Evolutionary conservation across 1,139 yeast genomes (phyloP).

Genomic region (Geotrichum candidum): DNA sequence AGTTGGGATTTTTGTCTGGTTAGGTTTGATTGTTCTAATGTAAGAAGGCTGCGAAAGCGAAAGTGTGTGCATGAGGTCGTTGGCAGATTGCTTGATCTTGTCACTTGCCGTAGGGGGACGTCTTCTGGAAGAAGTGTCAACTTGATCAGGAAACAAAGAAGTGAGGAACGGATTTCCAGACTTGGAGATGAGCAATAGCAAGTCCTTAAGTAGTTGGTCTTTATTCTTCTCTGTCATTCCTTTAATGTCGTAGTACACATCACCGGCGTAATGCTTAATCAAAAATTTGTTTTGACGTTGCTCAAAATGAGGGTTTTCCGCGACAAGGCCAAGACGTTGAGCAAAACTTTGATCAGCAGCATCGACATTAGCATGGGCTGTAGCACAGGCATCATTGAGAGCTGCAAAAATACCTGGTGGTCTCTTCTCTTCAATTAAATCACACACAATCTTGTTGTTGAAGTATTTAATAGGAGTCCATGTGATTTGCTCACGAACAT

Average conservation of each 20-base stretch:
- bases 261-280: conserved; percentile 97
- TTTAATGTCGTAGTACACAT: conserved; percentile 83
- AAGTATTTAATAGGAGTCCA: conserved; percentile 98
- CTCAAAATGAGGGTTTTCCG: conserved; percentile 81
- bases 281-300: conserved; percentile 82
- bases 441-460: conserved; percentile 95
- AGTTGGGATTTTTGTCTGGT: conserved; percentile 83
- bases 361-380: conserved; percentile 95
- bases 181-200: conserved; percentile 69
- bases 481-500: conserved; percentile 86
- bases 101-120: conserved; percentile 98
- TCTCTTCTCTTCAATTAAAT: conserved; percentile 84
- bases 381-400: conserved; percentile 92
- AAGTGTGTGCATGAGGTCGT: conserved; percentile 79
- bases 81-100: conserved; percentile 88
- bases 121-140: conserved; percentile 54
- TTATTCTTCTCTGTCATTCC: conserved; percentile 97
- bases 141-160: conserved; percentile 70
- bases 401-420: conserved; percentile 98
- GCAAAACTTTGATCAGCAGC: conserved; percentile 98
- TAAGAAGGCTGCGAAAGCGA: conserved; percentile 90
- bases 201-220: conserved; percentile 86
- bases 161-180: conserved; percentile 63
- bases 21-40: conserved; percentile 96
- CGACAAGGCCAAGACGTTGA: conserved; percentile 81